A percentile compares a stretch with the other conserved stretches of the same genome.
Conservation (phyloP, 768 basidiomycete species). For the Mycena belliarum region DNA sequence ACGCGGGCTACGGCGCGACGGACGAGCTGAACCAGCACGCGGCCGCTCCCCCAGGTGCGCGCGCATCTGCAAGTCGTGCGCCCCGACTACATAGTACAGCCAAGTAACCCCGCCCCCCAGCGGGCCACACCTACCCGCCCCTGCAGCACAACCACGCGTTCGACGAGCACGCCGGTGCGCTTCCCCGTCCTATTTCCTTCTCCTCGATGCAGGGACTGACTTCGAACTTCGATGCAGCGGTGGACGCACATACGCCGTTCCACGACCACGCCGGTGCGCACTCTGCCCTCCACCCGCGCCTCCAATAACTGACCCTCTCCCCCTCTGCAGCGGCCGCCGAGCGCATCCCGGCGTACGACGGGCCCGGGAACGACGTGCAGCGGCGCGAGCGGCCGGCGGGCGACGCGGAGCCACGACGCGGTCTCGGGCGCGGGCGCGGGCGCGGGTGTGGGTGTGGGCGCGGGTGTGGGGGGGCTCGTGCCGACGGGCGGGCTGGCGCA, state of each 20-base stretch:
- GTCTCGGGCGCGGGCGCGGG: slow-evolving; percentile 20
- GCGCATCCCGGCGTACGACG: slow-evolving; percentile 15
- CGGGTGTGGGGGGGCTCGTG: neutral
- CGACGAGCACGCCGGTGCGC: too few species aligned
- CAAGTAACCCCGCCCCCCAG: too few species aligned
- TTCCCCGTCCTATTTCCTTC: too few species aligned
- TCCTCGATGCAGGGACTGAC: too few species aligned
- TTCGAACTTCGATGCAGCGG: too few species aligned
- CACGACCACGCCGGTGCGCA: slow-evolving; percentile 7
- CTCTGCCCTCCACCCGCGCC: neutral
- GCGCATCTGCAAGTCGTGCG: too few species aligned
- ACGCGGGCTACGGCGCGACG: neutral
- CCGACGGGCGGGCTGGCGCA: too few species aligned
- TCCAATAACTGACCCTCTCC: neutral
- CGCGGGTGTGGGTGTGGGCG: slow-evolving; percentile 6
- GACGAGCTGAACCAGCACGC: neutral
- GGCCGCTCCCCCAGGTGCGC: too few species aligned
- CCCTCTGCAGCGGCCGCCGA: neutral
- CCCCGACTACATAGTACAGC: too few species aligned
- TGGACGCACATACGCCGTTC: too few species aligned
- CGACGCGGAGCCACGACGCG: slow-evolving; percentile 9
- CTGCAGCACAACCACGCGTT: too few species aligned
- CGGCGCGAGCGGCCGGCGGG: neutral
- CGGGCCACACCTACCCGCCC: too few species aligned
- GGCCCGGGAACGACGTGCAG: slow-evolving; percentile 8